phyloP scores from a whole-genome alignment of 257 asterid genomes.

The Misopates orontium region DNA sequence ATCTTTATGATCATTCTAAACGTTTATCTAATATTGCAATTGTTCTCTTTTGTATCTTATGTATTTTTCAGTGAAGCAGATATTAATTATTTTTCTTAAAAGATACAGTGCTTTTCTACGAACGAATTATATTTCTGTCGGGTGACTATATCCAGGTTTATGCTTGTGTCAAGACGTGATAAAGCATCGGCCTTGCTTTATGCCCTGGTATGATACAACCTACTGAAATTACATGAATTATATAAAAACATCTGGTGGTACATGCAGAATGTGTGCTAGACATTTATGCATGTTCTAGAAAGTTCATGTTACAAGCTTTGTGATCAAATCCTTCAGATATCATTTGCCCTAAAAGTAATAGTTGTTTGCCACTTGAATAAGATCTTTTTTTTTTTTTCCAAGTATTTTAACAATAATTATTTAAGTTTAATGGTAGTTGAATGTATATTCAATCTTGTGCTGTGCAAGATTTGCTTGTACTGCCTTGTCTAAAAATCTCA shows the following conservation, averaged over 20 bases:
- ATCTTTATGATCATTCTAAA: not conserved
- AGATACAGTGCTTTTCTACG: not conserved
- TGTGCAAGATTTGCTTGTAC: not conserved
- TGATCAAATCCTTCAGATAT: not conserved
- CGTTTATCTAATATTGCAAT: too few relatives aligned
- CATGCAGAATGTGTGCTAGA: not conserved
- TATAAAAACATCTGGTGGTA: not conserved
- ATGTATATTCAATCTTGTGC: not conserved
- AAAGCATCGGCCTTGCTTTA: conserved; percentile 62
- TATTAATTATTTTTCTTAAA: too few relatives aligned
- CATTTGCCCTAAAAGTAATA: too few relatives aligned
- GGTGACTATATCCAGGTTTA: conserved; percentile 51
- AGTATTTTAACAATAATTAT: too few relatives aligned
- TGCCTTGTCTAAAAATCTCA: not conserved
- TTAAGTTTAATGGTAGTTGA: conserved; percentile 1
- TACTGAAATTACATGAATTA: not conserved
- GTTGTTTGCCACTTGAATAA: not conserved
- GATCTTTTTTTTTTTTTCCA: too few relatives aligned
- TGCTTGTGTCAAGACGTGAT: conserved; percentile 63
- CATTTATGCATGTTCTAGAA: conserved; percentile 13
- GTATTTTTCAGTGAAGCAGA: not conserved
- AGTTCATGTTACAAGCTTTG: not conserved
- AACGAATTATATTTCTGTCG: not conserved
- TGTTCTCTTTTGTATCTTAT: not conserved
- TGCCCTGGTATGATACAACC: conserved; percentile 49